Evolutionary conservation across 2,329 filamentous ascomycete genomes (phyloP), one percentile per base, ranked within the genome.

Genomic region (Emergomyces orientalis): DNA sequence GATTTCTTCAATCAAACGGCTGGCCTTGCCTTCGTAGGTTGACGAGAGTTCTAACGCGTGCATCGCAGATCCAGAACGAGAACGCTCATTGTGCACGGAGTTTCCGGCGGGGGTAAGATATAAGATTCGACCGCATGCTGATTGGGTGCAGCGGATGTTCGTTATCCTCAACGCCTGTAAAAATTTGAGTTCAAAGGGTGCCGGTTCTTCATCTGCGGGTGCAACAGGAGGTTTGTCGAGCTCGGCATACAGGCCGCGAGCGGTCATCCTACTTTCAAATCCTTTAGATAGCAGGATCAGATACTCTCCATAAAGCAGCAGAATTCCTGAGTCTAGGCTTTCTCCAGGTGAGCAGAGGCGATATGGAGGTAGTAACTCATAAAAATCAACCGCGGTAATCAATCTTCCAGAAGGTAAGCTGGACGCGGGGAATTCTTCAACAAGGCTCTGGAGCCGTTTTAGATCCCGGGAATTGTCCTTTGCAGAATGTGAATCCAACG

Each of bases 271-370:
- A 61, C 82, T 82, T 9, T 82, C 82, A 3, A 81, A 78, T 34
- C 84, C 79, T 73, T 92, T 96, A 67, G 87, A 88, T 17, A 96
- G 76, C 25, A 96, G 78, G 19, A 96, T 82, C 0, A 97, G 73
- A 61, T 85, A 88, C 69, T 97, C 92, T 2, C 90, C 85, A 71
- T 97, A 97, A 2, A 97, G 79, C 3, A 97, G 78, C 59, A 97
- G 82, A 30, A 96, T 86, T 1, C 90, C 89, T 1, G 84, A 78
- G 8, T 67, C 64, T 25, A 84, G 65, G 70, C 75, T 70, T 71
- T 76, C 60, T 71, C 78, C 69, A 30, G 73, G 67, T 8, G 72
- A 68, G 39, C 79, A 76, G 32, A 79, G 71, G 63, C 79, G 80
- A 69, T 88, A 96, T 0, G 92, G 92, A 2, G 91, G 83, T 1